Conservation (phyloP, 2,329 filamentous ascomycete genomes). For the Sporothrix brunneoviolacea region DNA sequence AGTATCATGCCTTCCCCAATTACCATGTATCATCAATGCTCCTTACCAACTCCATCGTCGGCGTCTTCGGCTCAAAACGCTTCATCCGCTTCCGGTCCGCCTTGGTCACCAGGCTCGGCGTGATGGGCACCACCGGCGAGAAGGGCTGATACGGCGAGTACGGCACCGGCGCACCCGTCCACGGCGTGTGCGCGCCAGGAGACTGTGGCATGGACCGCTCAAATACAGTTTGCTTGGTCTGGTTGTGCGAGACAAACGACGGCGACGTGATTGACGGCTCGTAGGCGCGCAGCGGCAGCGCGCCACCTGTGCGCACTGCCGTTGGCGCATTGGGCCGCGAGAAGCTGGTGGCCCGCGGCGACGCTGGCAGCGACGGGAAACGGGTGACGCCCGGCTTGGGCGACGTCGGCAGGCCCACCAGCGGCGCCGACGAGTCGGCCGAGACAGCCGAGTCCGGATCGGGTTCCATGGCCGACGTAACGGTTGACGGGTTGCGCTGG, state of each 20-base stretch:
- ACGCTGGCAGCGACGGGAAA: constrained; percentile 27
- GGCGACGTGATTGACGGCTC: constrained; percentile 51
- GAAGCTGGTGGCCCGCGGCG: constrained; percentile 28
- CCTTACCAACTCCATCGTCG: constrained; percentile 55
- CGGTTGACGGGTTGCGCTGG: constrained; percentile 15
- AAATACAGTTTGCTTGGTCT: constrained; percentile 59
- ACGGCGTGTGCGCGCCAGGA: constrained; percentile 55
- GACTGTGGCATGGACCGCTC: constrained; percentile 50
- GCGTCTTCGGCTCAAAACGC: constrained; percentile 57
- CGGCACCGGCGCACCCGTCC: constrained; percentile 55
- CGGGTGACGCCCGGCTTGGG: constrained; percentile 39
- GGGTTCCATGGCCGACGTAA: constrained; percentile 25
- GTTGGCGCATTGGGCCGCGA: constrained; percentile 43
- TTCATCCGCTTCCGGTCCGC: constrained; percentile 64
- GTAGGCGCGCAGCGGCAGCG: constrained; percentile 55
- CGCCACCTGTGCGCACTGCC: constrained; percentile 50
- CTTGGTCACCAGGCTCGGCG: constrained; percentile 65
- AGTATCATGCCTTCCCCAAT: constrained; percentile 17
- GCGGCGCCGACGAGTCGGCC: constrained; percentile 40
- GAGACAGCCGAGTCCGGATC: constrained; percentile 43
- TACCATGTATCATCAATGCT: constrained; percentile 60
- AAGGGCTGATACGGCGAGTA: constrained; percentile 77
- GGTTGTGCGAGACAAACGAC: constrained; percentile 28
- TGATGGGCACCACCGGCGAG: constrained; percentile 67
- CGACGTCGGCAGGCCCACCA: constrained; percentile 47